Evolutionary conservation across 345 rosid genomes (phyloP).

Genomic region (Camelina laxa): DNA sequence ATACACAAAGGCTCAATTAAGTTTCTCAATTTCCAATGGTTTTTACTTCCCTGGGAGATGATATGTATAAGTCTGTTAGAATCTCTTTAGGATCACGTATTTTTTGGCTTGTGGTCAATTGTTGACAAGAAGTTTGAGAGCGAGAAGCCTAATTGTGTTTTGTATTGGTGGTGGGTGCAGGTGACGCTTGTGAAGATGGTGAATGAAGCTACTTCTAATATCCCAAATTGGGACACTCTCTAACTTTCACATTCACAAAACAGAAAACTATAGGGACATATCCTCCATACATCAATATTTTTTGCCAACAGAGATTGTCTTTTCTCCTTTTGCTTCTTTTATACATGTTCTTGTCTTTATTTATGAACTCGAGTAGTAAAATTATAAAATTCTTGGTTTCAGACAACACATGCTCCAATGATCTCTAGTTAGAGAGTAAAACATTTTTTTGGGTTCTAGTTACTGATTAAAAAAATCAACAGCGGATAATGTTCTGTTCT

Average conservation of each 20-base stretch:
- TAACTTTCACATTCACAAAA: constrained; percentile 33
- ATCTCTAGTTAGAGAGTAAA: neutral
- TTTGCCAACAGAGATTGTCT: neutral
- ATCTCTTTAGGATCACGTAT: neutral
- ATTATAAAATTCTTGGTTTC: constrained; percentile 22
- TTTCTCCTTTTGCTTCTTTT: neutral
- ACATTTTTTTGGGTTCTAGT: neutral
- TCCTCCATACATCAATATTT: constrained; percentile 20
- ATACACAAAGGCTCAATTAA: neutral
- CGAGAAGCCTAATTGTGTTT: neutral
- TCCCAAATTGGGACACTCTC: constrained; percentile 67
- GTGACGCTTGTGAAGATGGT: constrained; percentile 84
- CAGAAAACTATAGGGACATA: constrained; percentile 13
- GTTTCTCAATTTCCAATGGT: neutral
- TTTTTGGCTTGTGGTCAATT: neutral
- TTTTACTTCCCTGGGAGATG: neutral
- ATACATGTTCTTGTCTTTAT: neutral
- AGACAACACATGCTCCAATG: neutral
- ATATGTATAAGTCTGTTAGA: constrained; percentile 8
- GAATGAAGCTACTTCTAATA: constrained; percentile 81
- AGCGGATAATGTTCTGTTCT: neutral
- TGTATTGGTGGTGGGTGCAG: constrained; percentile 51
- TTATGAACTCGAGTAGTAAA: constrained; percentile 22
- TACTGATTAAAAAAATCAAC: neutral
- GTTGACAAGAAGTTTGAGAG: constrained; percentile 16